Percentiles rank a stretch among this genome's conserved stretches.
These are phyloP conservation scores for Sphagnum tenellum DNA, from an alignment of 225 moss, liverwort and hornwort genomes.

Conservation along the genomic window DNA sequence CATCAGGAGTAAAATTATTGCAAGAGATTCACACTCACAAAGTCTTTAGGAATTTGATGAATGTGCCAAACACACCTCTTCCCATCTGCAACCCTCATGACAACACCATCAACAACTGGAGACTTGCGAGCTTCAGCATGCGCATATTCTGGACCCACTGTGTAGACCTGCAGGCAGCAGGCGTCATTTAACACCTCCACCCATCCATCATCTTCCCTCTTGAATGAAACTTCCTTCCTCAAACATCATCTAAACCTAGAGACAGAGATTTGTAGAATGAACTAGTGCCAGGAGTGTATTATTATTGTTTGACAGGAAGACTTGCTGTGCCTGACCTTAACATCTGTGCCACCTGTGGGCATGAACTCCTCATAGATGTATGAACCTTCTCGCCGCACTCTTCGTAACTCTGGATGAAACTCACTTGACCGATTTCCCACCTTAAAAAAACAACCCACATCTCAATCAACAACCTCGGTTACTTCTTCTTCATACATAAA, in stretches of 20 bases:
- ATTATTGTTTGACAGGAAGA: too few species aligned
- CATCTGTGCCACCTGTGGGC: slow-evolving; percentile 1
- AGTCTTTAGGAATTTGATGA: too few species aligned
- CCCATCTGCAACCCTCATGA: slow-evolving; percentile 98
- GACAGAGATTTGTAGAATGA: too few species aligned
- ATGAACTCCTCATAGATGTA: slow-evolving; percentile 12
- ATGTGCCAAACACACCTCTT: slow-evolving; percentile 50
- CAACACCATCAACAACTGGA: slow-evolving; percentile 98
- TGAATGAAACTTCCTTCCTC: too few species aligned
- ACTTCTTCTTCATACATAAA: too few species aligned
- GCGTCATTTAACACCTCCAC: too few species aligned
- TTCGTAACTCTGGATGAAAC: slow-evolving; percentile 83
- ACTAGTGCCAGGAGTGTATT: too few species aligned
- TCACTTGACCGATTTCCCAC: slow-evolving; percentile 98
- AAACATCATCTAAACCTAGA: too few species aligned
- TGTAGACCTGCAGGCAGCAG: slow-evolving; percentile 61
- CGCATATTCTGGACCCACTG: slow-evolving; percentile 96
- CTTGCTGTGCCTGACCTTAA: slow-evolving; percentile 4
- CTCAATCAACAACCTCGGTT: too few species aligned
- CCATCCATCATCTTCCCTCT: too few species aligned
- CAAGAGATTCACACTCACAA: too few species aligned
- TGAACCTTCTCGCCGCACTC: slow-evolving; percentile 43
- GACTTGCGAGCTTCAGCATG: slow-evolving; percentile 99
- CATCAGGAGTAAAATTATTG: too few species aligned
- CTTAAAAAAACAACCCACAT: slow-evolving; percentile 20